A percentile compares a stretch with the other conserved stretches of the same genome.
Conservation (phyloP, 768 basidiomycete genomes). For the Lyophyllum semitale region DNA sequence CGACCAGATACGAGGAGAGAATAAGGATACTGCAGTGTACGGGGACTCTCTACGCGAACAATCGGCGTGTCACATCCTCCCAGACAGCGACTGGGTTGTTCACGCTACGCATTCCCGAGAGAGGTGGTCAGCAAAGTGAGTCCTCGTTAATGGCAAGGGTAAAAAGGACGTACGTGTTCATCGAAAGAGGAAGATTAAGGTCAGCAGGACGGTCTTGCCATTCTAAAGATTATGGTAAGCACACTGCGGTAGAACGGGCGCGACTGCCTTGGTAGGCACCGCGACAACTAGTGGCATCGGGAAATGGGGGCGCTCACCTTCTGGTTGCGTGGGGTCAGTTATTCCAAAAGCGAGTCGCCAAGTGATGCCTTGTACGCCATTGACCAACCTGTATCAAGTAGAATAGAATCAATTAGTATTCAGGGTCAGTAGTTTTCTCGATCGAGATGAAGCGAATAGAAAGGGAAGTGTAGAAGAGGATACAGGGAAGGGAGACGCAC, state of each 20-base stretch:
- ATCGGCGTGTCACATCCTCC: constrained; percentile 41
- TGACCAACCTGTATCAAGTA: constrained; percentile 41
- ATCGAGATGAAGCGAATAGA: no score
- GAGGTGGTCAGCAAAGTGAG: constrained; percentile 2
- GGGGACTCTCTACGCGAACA: constrained; percentile 17
- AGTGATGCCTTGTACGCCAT: constrained; percentile 60
- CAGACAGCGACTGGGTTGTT: constrained; percentile 60
- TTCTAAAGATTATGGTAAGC: constrained; percentile 33
- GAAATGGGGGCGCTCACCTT: constrained; percentile 39
- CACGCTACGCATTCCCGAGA: constrained; percentile 42
- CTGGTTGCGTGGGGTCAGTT: constrained; percentile 50
- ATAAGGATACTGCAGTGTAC: constrained; percentile 4
- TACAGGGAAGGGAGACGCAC: constrained; percentile 38
- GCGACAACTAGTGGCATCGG: neutral
- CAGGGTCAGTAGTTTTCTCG: no score
- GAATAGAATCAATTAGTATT: constrained; percentile 4
- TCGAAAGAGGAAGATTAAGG: constrained; percentile 51
- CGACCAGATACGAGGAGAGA: neutral
- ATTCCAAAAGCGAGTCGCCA: constrained; percentile 67
- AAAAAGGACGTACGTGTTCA: constrained; percentile 42
- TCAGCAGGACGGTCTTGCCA: constrained; percentile 61
- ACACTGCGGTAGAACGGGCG: neutral
- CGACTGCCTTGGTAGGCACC: constrained; percentile 6
- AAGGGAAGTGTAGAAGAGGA: no score
- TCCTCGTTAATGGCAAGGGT: neutral